phyloP scores from a whole-genome alignment of 805 yeast genomes.

The Groenewaldozyma salmanticensis region DNA sequence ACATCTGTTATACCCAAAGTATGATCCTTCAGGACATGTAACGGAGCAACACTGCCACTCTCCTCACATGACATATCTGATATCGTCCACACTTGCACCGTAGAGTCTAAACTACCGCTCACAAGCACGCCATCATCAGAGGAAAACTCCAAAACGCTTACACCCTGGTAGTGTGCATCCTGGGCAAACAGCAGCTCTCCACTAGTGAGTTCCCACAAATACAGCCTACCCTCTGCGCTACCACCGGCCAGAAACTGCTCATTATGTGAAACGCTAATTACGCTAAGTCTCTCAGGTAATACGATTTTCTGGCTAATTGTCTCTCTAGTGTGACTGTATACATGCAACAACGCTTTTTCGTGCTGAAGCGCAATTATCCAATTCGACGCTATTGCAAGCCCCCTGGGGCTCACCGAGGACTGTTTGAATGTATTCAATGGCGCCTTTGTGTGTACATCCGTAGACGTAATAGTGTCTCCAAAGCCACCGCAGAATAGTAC shows the following conservation, averaged over 20 bases:
- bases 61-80: conserved; percentile 23
- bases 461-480: conserved; percentile 9
- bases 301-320: conserved; percentile 72
- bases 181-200: conserved; percentile 65
- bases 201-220: conserved; percentile 76
- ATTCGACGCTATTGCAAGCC: conserved; percentile 39
- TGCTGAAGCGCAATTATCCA: conserved; percentile 56
- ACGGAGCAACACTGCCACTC: conserved; percentile 20
- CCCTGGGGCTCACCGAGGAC: conserved; percentile 39
- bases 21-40: conserved; percentile 25
- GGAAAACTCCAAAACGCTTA: conserved; percentile 50
- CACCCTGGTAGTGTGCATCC: conserved; percentile 77
- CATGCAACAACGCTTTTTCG: conserved; percentile 66
- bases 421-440: conserved; percentile 38
- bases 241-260: conserved; percentile 53
- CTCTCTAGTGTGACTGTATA: conserved; percentile 57
- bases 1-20: conserved; percentile 42
- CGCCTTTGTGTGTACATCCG: conserved; percentile 34
- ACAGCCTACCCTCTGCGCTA: conserved; percentile 62
- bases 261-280: conserved; percentile 39
- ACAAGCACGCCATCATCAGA: conserved; percentile 56
- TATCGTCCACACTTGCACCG: conserved; percentile 66
- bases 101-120: conserved; percentile 74
- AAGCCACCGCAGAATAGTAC: too few relatives aligned
- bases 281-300: conserved; percentile 65